A percentile compares a stretch with the other conserved stretches of the same genome.
Conservation (phyloP, 352 stramenopile genomes). For the Salisapilia sapeloensis region DNA sequence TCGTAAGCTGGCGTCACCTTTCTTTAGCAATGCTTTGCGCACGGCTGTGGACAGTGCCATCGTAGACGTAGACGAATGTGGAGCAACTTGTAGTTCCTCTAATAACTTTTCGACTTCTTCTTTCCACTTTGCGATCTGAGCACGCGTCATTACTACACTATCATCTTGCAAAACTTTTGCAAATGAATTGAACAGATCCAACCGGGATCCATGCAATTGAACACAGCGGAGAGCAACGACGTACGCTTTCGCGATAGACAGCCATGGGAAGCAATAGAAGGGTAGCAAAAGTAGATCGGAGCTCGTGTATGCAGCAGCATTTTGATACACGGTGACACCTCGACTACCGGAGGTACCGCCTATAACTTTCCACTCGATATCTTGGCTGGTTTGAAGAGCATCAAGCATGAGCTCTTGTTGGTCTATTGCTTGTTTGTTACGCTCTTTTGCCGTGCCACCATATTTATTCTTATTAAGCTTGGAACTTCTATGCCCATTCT, state of each 20-base stretch:
- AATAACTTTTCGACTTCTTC: slow-evolving; percentile 16
- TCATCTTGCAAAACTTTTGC: slow-evolving; percentile 22
- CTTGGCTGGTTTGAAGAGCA: slow-evolving; percentile 1
- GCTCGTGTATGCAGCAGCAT: too few relatives aligned
- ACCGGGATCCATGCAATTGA: slow-evolving; percentile 24
- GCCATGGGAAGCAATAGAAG: slow-evolving; percentile 39
- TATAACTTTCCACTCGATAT: slow-evolving; percentile 31
- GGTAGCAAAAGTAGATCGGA: slow-evolving; percentile 25
- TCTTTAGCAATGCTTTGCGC: slow-evolving; percentile 24
- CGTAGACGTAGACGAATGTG: too few relatives aligned
- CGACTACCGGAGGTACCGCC: too few relatives aligned
- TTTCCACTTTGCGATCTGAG: slow-evolving; percentile 35
- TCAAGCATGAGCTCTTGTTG: too few relatives aligned
- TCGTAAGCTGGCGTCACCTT: slow-evolving; percentile 19
- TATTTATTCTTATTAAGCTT: too few relatives aligned
- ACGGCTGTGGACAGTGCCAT: slow-evolving; percentile 11
- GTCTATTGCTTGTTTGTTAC: background rate
- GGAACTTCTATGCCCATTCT: background rate
- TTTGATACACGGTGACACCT: too few relatives aligned
- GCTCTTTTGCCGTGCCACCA: background rate
- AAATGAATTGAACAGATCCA: slow-evolving; percentile 46
- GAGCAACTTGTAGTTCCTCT: slow-evolving; percentile 2
- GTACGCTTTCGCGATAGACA: slow-evolving; percentile 26
- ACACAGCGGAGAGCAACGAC: slow-evolving; percentile 15
- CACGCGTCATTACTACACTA: slow-evolving; percentile 20